Conservation (phyloP, 495 filamentous ascomycete genomes). For the Hyaloscypha bicolor region DNA sequence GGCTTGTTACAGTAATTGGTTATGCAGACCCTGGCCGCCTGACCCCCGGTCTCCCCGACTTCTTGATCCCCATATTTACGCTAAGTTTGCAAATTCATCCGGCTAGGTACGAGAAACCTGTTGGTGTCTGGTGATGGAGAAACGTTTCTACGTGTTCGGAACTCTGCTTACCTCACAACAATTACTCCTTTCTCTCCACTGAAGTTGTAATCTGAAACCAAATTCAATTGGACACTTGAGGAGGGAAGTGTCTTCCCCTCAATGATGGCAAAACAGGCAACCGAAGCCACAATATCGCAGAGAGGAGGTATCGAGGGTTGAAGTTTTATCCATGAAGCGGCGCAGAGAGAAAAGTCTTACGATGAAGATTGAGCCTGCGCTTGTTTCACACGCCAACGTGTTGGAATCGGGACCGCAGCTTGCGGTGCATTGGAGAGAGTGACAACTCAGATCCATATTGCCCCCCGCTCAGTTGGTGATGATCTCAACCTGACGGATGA, state of each 20-base stretch:
- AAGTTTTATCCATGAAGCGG: too few relatives aligned
- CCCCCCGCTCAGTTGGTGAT: too few relatives aligned
- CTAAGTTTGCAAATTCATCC: slow-evolving; percentile 6
- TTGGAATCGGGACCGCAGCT: too few relatives aligned
- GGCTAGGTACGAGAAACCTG: slow-evolving; percentile 1
- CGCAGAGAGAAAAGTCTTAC: too few relatives aligned
- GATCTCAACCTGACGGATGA: background rate
- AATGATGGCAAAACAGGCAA: background rate
- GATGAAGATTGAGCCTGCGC: too few relatives aligned
- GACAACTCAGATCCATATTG: too few relatives aligned
- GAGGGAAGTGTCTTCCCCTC: too few relatives aligned
- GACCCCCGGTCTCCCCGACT: background rate
- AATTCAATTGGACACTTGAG: too few relatives aligned
- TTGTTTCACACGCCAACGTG: too few relatives aligned
- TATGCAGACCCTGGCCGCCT: background rate
- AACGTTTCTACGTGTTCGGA: background rate
- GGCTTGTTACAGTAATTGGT: background rate
- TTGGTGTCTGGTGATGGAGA: background rate
- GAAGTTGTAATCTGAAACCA: too few relatives aligned
- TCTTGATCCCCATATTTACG: slow-evolving; percentile 1
- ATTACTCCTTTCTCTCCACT: too few relatives aligned
- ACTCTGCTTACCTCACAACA: background rate
- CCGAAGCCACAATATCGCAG: slow-evolving; percentile 10
- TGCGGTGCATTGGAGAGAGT: too few relatives aligned
- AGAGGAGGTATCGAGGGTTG: background rate